Evolutionary conservation across 371 early-diverging fungal genomes (phyloP).

Genomic region (Phascolomyces articulosus): DNA sequence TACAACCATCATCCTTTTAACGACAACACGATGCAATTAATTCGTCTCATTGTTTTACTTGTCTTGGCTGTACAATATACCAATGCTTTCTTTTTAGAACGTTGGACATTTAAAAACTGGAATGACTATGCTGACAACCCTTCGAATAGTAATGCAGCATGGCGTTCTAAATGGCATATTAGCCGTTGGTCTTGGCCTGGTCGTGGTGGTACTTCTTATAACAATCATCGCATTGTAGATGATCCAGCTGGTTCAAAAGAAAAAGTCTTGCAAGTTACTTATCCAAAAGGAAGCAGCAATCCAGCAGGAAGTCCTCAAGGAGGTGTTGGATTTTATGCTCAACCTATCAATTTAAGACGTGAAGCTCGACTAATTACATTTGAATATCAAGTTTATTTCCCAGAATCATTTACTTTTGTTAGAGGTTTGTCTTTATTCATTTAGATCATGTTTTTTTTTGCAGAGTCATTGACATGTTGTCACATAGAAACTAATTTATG

Average conservation of each 20-base stretch:
- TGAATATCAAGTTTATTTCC: constrained; percentile 54
- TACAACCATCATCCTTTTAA: background rate
- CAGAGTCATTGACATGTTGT: no score
- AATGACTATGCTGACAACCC: background rate
- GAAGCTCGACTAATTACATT: constrained; percentile 33
- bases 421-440: constrained; percentile 30
- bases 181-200: background rate
- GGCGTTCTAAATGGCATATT: background rate
- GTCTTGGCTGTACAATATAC: background rate
- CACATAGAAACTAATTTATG: background rate
- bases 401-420: constrained; percentile 52
- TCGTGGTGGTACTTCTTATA: background rate
- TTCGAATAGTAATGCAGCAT: background rate
- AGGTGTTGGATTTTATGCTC: constrained; percentile 55
- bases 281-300: constrained; percentile 45
- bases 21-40: background rate
- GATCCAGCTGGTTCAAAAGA: constrained; percentile 38
- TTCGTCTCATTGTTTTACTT: background rate
- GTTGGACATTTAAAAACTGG: background rate
- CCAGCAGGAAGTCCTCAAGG: constrained; percentile 44
- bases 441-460: no score
- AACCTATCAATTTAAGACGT: constrained; percentile 37
- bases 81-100: background rate
- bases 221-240: constrained; percentile 29
- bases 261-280: constrained; percentile 40